These are phyloP conservation scores for Syncephalastrum contaminatum DNA, from an alignment of 371 early-diverging fungal genomes.

Conservation along the genomic window DNA sequence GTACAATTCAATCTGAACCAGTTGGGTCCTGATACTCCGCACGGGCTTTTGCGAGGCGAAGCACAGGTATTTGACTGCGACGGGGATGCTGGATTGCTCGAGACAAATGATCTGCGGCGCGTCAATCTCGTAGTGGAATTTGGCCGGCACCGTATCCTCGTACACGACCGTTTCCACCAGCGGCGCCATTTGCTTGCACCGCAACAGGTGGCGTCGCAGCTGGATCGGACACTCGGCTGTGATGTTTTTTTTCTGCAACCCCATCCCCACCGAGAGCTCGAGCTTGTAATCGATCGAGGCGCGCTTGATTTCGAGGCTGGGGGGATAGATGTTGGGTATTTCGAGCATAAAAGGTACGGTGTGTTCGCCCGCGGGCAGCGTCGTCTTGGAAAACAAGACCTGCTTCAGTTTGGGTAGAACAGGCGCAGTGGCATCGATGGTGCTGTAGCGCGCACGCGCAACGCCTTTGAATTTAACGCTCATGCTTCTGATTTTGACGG, in stretches of 20 bases:
- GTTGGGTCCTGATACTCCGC: slow-evolving; percentile 25
- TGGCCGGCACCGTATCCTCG: slow-evolving; percentile 25
- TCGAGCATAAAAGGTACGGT: slow-evolving; percentile 22
- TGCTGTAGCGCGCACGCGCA: slow-evolving; percentile 5
- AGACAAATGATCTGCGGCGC: slow-evolving; percentile 27
- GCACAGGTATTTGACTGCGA: slow-evolving; percentile 24
- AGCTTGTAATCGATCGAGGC: slow-evolving; percentile 22
- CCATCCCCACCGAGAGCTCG: slow-evolving; percentile 19
- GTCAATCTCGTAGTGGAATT: slow-evolving; percentile 31
- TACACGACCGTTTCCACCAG: slow-evolving; percentile 21
- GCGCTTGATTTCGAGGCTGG: slow-evolving; percentile 16
- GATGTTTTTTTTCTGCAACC: slow-evolving; percentile 23
- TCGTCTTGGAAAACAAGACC: slow-evolving; percentile 16
- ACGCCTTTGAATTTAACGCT: slow-evolving; percentile 25
- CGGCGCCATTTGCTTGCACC: slow-evolving; percentile 22
- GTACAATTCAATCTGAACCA: slow-evolving; percentile 25
- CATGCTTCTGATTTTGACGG: slow-evolving; percentile 22
- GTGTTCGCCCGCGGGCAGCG: slow-evolving; percentile 23
- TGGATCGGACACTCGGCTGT: slow-evolving; percentile 23
- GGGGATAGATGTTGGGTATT: slow-evolving; percentile 26
- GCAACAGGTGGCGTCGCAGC: slow-evolving; percentile 21
- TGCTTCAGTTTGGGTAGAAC: slow-evolving; percentile 26
- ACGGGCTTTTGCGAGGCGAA: slow-evolving; percentile 30
- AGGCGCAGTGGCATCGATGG: slow-evolving; percentile 6
- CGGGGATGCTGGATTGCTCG: slow-evolving; percentile 20